A percentile compares a stretch with the other conserved stretches of the same genome.
phyloP scores from a whole-genome alignment of 768 basidiomycete species.

The Austroboletus eburneus region DNA sequence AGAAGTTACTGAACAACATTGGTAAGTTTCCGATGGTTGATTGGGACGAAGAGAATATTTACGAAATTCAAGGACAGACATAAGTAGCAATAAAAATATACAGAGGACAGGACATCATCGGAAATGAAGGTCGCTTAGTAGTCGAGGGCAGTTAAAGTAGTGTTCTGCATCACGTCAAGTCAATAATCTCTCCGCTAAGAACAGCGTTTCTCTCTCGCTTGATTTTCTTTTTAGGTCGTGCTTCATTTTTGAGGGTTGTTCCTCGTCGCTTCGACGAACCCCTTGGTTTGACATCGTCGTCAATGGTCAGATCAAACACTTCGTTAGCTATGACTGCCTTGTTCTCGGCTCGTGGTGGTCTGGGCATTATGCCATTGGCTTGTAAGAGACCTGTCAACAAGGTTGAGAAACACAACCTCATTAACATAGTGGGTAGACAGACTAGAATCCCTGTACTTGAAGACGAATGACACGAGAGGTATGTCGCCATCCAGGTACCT shows the following conservation, averaged over 20 bases:
- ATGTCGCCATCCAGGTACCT: slow-evolving; percentile 9
- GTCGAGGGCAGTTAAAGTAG: background rate
- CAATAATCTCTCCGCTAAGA: slow-evolving; percentile 25
- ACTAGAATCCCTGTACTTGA: slow-evolving; percentile 30
- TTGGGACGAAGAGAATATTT: no score
- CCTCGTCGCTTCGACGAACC: slow-evolving; percentile 4
- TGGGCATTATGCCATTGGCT: slow-evolving; percentile 26
- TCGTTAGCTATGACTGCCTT: background rate
- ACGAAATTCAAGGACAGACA: background rate
- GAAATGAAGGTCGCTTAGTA: background rate
- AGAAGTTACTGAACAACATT: background rate
- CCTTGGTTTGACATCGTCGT: slow-evolving; percentile 4
- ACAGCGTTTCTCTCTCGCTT: slow-evolving; percentile 21
- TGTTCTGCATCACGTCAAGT: slow-evolving; percentile 23
- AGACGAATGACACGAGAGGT: slow-evolving; percentile 26
- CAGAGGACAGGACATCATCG: background rate
- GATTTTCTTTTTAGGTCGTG: slow-evolving; percentile 21
- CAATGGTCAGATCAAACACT: slow-evolving; percentile 22
- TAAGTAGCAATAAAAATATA: background rate
- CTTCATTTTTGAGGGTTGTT: background rate
- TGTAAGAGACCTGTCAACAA: slow-evolving; percentile 22
- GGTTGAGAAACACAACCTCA: background rate
- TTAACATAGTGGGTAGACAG: slow-evolving; percentile 1
- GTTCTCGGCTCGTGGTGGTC: slow-evolving; percentile 3
- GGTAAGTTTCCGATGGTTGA: no score